Conservation (phyloP, 768 basidiomycete species). For the Agrocybe chaxingu region DNA sequence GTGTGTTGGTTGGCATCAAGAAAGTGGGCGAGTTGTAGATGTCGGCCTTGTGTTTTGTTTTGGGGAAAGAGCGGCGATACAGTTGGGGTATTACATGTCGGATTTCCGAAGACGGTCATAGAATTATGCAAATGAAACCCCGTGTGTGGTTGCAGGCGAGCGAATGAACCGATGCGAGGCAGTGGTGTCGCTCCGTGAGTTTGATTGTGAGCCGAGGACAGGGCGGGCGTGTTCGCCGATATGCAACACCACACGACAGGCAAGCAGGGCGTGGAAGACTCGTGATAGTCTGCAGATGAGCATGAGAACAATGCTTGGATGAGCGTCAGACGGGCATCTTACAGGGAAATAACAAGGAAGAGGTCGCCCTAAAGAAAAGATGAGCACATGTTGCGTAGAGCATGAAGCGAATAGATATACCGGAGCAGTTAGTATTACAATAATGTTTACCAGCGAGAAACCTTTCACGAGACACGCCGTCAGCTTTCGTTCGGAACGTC, state of each 20-base stretch:
- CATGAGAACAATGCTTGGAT: not conserved
- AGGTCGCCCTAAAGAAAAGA: conserved; percentile 9
- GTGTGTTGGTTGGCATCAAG: conserved; percentile 57
- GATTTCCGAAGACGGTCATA: no score
- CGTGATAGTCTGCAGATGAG: conserved; percentile 9
- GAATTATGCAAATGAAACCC: no score
- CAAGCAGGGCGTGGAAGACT: conserved; percentile 16
- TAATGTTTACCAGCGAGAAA: conserved; percentile 16
- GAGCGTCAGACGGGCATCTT: not conserved
- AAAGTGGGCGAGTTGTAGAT: conserved; percentile 47
- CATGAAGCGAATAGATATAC: conserved; percentile 1
- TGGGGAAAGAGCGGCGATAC: not conserved
- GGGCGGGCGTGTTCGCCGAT: conserved; percentile 6
- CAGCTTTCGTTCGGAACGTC: not conserved
- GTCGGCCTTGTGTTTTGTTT: not conserved
- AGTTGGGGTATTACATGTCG: not conserved
- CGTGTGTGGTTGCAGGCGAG: no score
- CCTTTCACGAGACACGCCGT: conserved; percentile 1
- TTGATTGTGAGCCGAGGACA: not conserved
- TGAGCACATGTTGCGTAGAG: not conserved
- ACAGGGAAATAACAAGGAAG: conserved; percentile 15
- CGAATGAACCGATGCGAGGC: no score
- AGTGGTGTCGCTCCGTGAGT: no score
- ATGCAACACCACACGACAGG: conserved; percentile 16
- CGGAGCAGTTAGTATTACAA: conserved; percentile 13